Conservation (phyloP, 2,329 filamentous ascomycete genomes). For the Paraphoma chrysanthemicola region DNA sequence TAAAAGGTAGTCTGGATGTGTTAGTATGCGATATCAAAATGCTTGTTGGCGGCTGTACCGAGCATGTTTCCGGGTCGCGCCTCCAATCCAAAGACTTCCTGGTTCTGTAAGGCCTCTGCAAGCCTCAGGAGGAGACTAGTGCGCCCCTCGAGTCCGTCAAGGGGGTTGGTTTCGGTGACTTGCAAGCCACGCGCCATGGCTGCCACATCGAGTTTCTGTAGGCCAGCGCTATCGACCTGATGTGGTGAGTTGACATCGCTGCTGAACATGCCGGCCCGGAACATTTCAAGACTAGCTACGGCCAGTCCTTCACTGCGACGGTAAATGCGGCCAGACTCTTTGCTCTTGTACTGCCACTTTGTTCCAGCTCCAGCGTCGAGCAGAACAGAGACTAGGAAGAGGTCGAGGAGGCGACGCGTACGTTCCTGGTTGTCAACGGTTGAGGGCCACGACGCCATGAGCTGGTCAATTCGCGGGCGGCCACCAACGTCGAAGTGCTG, state of each 20-base stretch:
- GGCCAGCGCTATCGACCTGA: slow-evolving; percentile 85
- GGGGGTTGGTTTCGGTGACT: slow-evolving; percentile 77
- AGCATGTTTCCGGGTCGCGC: slow-evolving; percentile 93
- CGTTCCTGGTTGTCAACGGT: slow-evolving; percentile 75
- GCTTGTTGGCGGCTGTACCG: slow-evolving; percentile 60
- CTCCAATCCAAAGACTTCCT: slow-evolving; percentile 82
- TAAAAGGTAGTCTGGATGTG: slow-evolving; percentile 78
- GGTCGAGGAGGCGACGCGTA: slow-evolving; percentile 76
- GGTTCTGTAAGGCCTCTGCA: slow-evolving; percentile 76
- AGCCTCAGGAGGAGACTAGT: slow-evolving; percentile 79
- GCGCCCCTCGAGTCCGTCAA: slow-evolving; percentile 85
- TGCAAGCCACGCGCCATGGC: slow-evolving; percentile 83
- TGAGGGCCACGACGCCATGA: slow-evolving; percentile 73
- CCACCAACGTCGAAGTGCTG: slow-evolving; percentile 86
- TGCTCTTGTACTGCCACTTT: slow-evolving; percentile 90
- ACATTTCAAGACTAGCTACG: slow-evolving; percentile 83
- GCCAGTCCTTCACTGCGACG: slow-evolving; percentile 88
- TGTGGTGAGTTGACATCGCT: slow-evolving; percentile 80
- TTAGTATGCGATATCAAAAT: slow-evolving; percentile 10
- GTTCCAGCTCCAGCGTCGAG: slow-evolving; percentile 89
- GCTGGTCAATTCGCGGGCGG: slow-evolving; percentile 73
- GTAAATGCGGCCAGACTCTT: slow-evolving; percentile 83
- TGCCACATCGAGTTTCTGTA: slow-evolving; percentile 76
- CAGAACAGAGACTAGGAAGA: slow-evolving; percentile 81
- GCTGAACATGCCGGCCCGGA: slow-evolving; percentile 89